Evolutionary conservation across 306 rosid species (phyloP).

Genomic region (Datisca glomerata): DNA sequence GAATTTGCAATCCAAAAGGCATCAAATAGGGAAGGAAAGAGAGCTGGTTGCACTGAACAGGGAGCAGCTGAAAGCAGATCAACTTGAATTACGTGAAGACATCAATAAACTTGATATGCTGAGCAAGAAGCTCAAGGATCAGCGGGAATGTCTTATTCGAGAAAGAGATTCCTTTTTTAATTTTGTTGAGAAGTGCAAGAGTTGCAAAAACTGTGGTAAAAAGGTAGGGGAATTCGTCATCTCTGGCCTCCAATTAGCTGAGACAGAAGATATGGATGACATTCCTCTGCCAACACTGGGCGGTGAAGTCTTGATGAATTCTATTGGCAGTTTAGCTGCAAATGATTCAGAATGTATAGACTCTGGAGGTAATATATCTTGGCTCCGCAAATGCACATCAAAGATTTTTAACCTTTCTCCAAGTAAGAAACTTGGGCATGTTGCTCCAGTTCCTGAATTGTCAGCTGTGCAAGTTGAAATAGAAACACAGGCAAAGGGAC

Average conservation of each 20-base stretch:
- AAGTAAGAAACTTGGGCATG: constrained; percentile 28
- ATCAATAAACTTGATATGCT: constrained; percentile 59
- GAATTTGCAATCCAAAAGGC: constrained; percentile 40
- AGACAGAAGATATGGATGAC: constrained; percentile 22
- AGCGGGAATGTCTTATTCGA: constrained; percentile 52
- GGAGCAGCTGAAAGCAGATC: constrained; percentile 43
- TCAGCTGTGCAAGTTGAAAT: constrained; percentile 20
- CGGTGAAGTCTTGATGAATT: constrained; percentile 16
- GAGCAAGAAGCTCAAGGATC: constrained; percentile 65
- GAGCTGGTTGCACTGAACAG: constrained; percentile 45
- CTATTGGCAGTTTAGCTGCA: constrained; percentile 18
- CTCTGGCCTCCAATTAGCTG: constrained; percentile 55
- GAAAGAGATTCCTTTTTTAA: constrained; percentile 50
- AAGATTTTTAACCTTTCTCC: constrained; percentile 61
- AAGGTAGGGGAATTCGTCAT: constrained; percentile 39
- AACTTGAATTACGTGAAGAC: constrained; percentile 59
- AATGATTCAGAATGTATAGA: constrained; percentile 28
- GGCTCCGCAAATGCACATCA: constrained; percentile 57
- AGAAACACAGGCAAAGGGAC: constrained; percentile 19
- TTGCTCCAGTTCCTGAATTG: constrained; percentile 27
- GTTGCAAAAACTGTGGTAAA: constrained; percentile 62
- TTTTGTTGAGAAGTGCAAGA: constrained; percentile 66
- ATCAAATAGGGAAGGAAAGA: constrained; percentile 39
- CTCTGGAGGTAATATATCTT: constrained; percentile 29
- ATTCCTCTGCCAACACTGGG: constrained; percentile 20